Evolutionary conservation across 177 flowering plant genomes (phyloP).

Genomic region (Vitis hybrid): DNA sequence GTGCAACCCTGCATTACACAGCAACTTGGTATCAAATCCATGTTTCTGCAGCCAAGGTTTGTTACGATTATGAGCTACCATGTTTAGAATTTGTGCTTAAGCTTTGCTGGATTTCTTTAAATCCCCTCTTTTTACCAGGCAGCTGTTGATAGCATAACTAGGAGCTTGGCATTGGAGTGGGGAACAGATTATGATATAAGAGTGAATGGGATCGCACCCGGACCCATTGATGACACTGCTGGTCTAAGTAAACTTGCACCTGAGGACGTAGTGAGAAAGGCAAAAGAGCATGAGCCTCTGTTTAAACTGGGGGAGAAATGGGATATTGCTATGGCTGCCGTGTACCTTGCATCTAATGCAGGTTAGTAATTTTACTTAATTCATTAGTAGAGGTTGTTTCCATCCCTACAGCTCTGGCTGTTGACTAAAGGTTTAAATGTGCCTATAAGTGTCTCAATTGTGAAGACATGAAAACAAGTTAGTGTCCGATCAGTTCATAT

Average conservation of each 20-base stretch:
- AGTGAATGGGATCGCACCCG: slow-evolving; percentile 96
- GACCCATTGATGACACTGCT: slow-evolving; percentile 86
- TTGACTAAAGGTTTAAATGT: no score
- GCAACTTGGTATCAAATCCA: slow-evolving; percentile 97
- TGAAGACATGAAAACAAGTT: no score
- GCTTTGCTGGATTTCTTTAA: neutral
- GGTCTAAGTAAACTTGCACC: slow-evolving; percentile 81
- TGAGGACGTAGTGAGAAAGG: slow-evolving; percentile 51
- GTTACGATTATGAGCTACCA: slow-evolving; percentile 7
- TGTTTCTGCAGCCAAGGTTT: slow-evolving; percentile 94
- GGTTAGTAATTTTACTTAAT: slow-evolving; percentile 35
- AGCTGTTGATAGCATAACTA: slow-evolving; percentile 80
- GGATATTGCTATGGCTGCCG: slow-evolving; percentile 95
- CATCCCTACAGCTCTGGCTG: neutral
- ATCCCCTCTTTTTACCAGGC: slow-evolving; percentile 47
- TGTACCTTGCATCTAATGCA: slow-evolving; percentile 76
- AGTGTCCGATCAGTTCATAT: no score
- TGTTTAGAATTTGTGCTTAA: neutral
- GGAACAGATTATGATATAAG: slow-evolving; percentile 91
- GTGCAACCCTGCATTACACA: slow-evolving; percentile 90
- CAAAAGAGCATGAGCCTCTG: slow-evolving; percentile 50
- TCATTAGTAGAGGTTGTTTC: neutral
- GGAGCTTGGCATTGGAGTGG: slow-evolving; percentile 95
- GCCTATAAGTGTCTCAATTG: no score
- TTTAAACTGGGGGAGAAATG: slow-evolving; percentile 84